These are phyloP conservation scores for Botrytis tulipae DNA, from an alignment of 2,329 filamentous ascomycete genomes.

Conservation along the genomic window DNA sequence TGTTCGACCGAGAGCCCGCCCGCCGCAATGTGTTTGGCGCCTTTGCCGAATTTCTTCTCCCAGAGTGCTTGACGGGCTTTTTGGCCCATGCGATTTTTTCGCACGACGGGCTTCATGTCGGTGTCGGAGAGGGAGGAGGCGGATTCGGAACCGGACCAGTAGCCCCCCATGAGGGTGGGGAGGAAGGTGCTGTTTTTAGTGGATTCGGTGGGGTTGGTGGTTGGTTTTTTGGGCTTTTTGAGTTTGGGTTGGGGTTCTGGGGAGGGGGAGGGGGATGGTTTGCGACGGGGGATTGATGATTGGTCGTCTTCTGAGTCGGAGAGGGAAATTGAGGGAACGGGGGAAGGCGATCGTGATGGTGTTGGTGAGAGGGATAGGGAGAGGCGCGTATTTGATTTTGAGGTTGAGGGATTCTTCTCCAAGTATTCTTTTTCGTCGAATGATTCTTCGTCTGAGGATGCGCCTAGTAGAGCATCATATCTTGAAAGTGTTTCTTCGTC, in stretches of 20 bases:
- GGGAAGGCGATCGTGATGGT: conserved; percentile 26
- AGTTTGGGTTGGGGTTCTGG: conserved; percentile 25
- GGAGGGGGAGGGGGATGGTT: conserved; percentile 15
- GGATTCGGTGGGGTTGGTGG: conserved; percentile 18
- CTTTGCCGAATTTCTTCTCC: conserved; percentile 74
- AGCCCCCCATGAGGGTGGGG: conserved; percentile 75
- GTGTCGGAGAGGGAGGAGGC: conserved; percentile 64
- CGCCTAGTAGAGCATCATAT: conserved; percentile 36
- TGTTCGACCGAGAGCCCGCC: conserved; percentile 23
- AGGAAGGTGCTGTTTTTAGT: conserved; percentile 58
- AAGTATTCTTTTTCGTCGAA: conserved; percentile 32
- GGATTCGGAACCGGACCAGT: conserved; percentile 72
- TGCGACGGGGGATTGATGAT: neutral
- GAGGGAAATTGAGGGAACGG: conserved; percentile 4
- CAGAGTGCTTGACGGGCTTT: conserved; percentile 74
- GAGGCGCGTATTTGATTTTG: conserved; percentile 22
- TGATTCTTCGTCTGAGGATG: conserved; percentile 38
- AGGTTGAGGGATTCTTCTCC: conserved; percentile 20
- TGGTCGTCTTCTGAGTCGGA: conserved; percentile 20
- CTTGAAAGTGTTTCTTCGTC: conserved; percentile 34
- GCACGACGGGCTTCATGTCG: conserved; percentile 52
- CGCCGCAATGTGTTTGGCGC: conserved; percentile 48
- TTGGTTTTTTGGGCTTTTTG: conserved; percentile 26
- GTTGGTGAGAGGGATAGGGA: conserved; percentile 30
- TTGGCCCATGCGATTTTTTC: conserved; percentile 76